Evolutionary conservation across 2,329 filamentous ascomycete genomes (phyloP).

Genomic region (Fusarium anguioides): DNA sequence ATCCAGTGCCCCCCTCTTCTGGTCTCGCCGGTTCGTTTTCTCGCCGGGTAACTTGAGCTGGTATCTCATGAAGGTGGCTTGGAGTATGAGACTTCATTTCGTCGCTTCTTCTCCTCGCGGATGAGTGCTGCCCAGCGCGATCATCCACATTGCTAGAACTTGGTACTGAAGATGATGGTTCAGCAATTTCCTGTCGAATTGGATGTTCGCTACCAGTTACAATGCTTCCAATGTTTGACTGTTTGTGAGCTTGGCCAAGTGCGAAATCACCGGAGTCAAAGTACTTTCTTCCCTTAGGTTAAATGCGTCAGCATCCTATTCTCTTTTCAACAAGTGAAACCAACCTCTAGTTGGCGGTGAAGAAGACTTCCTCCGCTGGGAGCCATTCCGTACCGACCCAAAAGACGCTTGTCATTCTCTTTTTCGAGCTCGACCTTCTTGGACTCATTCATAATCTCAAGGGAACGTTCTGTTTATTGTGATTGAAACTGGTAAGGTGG

Average conservation of each 20-base stretch:
- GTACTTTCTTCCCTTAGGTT: conserved; percentile 21
- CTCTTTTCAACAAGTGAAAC: background rate
- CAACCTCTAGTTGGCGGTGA: conserved; percentile 33
- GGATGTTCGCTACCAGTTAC: conserved; percentile 33
- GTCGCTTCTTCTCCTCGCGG: background rate
- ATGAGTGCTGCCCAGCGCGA: background rate
- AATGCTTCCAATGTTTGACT: conserved; percentile 31
- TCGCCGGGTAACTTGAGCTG: background rate
- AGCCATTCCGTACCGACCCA: conserved; percentile 12
- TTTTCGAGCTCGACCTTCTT: background rate
- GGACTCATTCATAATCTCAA: background rate
- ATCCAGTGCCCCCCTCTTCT: background rate
- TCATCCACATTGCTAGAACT: conserved; percentile 29
- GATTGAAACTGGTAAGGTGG: background rate
- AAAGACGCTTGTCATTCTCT: background rate
- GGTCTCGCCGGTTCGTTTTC: background rate
- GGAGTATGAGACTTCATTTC: background rate
- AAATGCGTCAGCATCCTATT: background rate
- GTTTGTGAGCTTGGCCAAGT: conserved; percentile 27
- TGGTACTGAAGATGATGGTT: conserved; percentile 23
- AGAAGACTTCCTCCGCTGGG: conserved; percentile 27
- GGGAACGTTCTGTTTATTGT: too few relatives aligned
- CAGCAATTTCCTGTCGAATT: conserved; percentile 20
- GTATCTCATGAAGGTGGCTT: conserved; percentile 9
- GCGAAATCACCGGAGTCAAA: conserved; percentile 41